A percentile compares a stretch with the other conserved stretches of the same genome.
Evolutionary conservation across 768 basidiomycete species (phyloP).

Genomic region (Tylopilus plumbeoviolaceoides): DNA sequence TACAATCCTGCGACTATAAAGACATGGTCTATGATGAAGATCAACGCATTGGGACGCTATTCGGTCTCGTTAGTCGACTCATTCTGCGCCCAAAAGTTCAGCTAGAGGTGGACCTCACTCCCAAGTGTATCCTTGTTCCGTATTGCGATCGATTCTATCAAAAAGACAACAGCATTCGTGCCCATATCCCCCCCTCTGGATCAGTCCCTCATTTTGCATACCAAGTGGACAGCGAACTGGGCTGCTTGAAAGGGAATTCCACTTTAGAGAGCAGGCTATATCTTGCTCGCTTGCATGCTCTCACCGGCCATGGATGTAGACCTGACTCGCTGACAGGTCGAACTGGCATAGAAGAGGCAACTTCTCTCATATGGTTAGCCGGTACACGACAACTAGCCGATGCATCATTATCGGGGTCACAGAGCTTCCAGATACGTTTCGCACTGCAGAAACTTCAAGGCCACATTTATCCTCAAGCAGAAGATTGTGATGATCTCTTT

Average conservation of each 20-base stretch:
- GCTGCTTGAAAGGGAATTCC: neutral
- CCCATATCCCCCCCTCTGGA: neutral
- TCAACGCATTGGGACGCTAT: neutral
- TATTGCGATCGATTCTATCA: neutral
- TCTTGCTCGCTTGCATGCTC: neutral
- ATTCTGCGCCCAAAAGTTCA: neutral
- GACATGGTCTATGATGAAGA: neutral
- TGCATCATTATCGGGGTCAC: too few relatives aligned
- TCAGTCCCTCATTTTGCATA: neutral
- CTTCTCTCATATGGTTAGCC: neutral
- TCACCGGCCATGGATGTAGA: neutral
- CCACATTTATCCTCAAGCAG: too few relatives aligned
- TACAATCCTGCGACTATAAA: neutral
- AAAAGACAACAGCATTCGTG: neutral
- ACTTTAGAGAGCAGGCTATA: neutral
- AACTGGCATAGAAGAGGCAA: neutral
- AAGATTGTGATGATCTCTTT: too few relatives aligned
- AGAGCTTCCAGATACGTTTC: neutral
- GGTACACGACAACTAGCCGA: neutral
- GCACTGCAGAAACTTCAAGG: neutral
- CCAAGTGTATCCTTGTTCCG: neutral
- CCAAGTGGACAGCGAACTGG: neutral
- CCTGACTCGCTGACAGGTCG: neutral
- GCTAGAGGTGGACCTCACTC: neutral
- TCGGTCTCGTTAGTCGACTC: neutral